phyloP scores from a whole-genome alignment of 192 early-diverging fungal genomes.

The Radiomyces spectabilis region DNA sequence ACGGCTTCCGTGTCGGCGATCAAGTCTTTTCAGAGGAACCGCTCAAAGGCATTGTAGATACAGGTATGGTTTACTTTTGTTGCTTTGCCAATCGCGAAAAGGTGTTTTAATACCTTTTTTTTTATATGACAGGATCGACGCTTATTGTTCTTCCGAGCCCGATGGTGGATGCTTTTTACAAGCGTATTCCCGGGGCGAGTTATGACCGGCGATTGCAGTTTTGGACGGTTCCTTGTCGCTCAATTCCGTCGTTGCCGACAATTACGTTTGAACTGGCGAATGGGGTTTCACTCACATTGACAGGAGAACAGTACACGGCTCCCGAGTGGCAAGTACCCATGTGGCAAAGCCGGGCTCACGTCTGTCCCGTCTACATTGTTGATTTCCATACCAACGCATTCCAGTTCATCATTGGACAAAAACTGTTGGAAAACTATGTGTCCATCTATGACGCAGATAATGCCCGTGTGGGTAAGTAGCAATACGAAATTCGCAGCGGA shows the following conservation, averaged over 20 bases:
- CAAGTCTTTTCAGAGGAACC: not conserved
- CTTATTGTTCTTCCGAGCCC: conserved; percentile 8
- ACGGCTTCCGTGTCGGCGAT: not conserved
- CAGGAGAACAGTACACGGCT: conserved; percentile 15
- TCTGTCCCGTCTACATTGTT: conserved; percentile 6
- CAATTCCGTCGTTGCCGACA: conserved; percentile 1
- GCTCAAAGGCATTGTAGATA: conserved; percentile 1
- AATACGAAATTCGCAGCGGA: too few species aligned
- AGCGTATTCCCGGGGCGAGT: not conserved
- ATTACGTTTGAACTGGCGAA: conserved; percentile 16
- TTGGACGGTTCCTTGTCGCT: not conserved
- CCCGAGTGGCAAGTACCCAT: conserved; percentile 8
- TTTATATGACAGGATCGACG: conserved; percentile 10
- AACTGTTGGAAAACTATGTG: conserved; percentile 45
- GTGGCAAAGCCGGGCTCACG: not conserved
- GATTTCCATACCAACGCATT: not conserved
- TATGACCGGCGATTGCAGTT: not conserved
- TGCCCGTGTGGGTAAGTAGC: conserved; percentile 2
- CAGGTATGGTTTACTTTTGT: not conserved
- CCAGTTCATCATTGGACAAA: conserved; percentile 42
- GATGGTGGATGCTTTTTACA: not conserved
- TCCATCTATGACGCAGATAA: conserved; percentile 28
- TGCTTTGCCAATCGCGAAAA: too few species aligned
- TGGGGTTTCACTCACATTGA: conserved; percentile 8
- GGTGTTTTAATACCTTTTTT: conserved; percentile 5